Evolutionary conservation across 2,329 filamentous ascomycete species (phyloP), one percentile per base, ranked within the genome.

Genomic region (Ascochyta koolunga): DNA sequence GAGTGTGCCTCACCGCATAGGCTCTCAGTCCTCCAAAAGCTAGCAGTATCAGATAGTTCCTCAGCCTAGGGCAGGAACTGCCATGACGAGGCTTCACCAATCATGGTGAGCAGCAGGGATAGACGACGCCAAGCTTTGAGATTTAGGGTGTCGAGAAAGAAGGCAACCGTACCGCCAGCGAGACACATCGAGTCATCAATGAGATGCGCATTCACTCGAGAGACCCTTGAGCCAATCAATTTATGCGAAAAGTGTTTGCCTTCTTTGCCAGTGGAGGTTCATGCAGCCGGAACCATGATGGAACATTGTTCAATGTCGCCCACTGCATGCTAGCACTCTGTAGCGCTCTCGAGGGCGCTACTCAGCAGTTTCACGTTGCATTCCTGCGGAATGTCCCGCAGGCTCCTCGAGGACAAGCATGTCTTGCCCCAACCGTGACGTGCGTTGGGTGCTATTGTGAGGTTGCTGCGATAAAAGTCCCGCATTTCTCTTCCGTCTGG

Each of bases 1-100:
- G 18, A 46, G 49, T 52, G 29, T 52, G 49, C 49, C 49, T 53
- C 43, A 31, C 42, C 37, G 38, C n/a, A 9, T 33, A 4, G 13
- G 24, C 33, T 10, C 27, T n/a, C 22, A 32, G 35, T 29, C 31
- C 21, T 29, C 33, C 38, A 31, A 43, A 27, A 31, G 5, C 31
- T 43, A 48, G 32, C 38, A 36, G 15, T 21, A 10, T 7, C 50
- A 53, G 25, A 33, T 8, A 33, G 11, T 5, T 4, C 43, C 19
- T 32, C 13, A 27, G 27, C 36, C 29, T 27, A 29, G 27, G 41
- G 25, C 29, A 29, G 16, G 15, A 22, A 29, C 8, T 25, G 9
- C 11, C 11, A 4, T 24, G 19, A 6, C 13, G 5, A 13, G 10
- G n/a, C 16, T 15, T 38, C 25, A 38, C 50, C 43, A 53, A 53